phyloP scores from a whole-genome alignment of 345 rosid species.

The Bruguiera sexangula region DNA sequence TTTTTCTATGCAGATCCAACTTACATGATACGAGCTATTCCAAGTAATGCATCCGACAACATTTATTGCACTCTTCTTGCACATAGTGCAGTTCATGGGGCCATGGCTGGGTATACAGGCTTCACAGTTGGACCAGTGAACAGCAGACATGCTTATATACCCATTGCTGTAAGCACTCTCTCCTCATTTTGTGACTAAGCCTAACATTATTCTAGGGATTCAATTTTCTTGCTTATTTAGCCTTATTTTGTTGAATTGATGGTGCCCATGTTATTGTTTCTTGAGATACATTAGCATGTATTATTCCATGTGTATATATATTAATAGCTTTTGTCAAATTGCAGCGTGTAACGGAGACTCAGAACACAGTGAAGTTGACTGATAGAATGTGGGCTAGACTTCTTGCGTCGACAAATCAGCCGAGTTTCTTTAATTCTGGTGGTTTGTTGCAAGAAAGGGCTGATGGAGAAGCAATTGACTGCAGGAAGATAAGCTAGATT shows the following conservation, averaged over 20 bases:
- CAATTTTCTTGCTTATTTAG: conserved; percentile 6
- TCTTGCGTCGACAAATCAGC: conserved; percentile 91
- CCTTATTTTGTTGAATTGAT: neutral
- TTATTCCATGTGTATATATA: neutral
- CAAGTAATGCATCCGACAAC: conserved; percentile 93
- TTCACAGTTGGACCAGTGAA: conserved; percentile 95
- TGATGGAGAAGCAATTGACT: conserved; percentile 36
- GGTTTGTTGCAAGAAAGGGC: conserved; percentile 31
- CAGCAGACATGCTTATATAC: conserved; percentile 87
- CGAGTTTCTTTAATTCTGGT: conserved; percentile 61
- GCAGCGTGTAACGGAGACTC: conserved; percentile 77
- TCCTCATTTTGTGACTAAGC: neutral
- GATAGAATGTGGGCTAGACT: conserved; percentile 99
- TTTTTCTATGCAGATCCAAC: conserved; percentile 64
- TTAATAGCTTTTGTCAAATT: conserved; percentile 14
- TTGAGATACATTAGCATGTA: too few relatives aligned
- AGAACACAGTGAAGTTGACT: conserved; percentile 72
- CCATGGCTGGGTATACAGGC: conserved; percentile 97
- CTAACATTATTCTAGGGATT: neutral
- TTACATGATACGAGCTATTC: conserved; percentile 91
- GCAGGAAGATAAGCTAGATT: conserved; percentile 35
- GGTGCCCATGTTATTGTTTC: too few relatives aligned
- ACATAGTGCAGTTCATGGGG: conserved; percentile 93
- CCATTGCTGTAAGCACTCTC: conserved; percentile 59
- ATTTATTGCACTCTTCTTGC: conserved; percentile 97